Base-by-base conservation (phyloP, 2,329 filamentous ascomycete species). In the Trichoderma gracile region DNA sequence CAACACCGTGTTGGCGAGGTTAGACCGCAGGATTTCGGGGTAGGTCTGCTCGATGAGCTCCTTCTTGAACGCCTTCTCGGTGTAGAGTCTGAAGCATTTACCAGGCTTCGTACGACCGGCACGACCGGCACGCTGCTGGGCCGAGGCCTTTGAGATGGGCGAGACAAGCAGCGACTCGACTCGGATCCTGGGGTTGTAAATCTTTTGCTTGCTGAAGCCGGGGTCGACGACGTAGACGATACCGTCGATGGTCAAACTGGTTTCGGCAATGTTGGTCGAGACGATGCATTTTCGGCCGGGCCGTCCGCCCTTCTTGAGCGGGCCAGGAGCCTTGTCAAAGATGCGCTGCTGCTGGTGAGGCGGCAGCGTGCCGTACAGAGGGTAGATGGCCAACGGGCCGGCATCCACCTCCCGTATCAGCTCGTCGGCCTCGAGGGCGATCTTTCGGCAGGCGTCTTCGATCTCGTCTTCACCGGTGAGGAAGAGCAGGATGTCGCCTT, bases 191-290 rank as follows among this genome's bases (percentile, higher is more conserved):
- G 95, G 94, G 77, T 99, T 98, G 82, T 98, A 99, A 68, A 98
- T 95, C 79, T 98, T 99, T 74, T 99, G 95, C 81, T 99, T 99
- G 80, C 93, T 97, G 81, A 99, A 99, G 42, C 95, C 95, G 2
- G 95, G 94, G 73, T 99, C 95, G n/a, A 99, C 94, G 40, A 99
- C 95, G 73, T 97, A 99, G 42, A 99, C 95, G 68, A 99, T 99
- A 75, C 95, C 95, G 74, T 99, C 95, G 67, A 99, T 99, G 53
- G 95, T 99, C 78, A 99, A 86, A 73, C 90, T 94, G 0, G 95
- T 99, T 81, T 99, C 95, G 50, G 95, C 95, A 77, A 99, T 99
- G 78, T 99, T 99, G 69, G 95, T 99, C 10, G 93, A 92, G 33
- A 99, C 85, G 71, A 99, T 96, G 74, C 89, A 89, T 78, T 99